Base-by-base conservation (phyloP, 768 basidiomycete species). In the Suillus fuscotomentosus region DNA sequence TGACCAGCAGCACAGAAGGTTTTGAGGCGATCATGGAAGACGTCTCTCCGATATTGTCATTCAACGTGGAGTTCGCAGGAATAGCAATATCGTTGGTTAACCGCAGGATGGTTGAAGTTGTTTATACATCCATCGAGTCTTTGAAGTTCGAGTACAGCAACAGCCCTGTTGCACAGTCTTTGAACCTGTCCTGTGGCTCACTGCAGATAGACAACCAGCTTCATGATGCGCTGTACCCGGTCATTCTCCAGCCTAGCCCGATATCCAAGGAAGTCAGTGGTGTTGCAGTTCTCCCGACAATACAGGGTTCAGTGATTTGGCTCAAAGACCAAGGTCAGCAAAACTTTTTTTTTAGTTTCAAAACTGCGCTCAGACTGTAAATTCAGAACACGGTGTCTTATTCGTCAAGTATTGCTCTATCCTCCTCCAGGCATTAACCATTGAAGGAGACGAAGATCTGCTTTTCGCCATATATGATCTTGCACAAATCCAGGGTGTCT, bases 381-480 rank as follows among this genome's bases (percentile, higher is more conserved):
- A 57, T 14, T 48, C 61, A 99, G 97, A 90, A n/a, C 97, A 99
- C 68, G 97, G 97, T 20, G 97, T 99, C 10, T 76, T 94, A n/a
- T 99, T 97, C 75, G 84, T 99, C 80, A 99, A 99, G 77, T 99
- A 99, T 72, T 97, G 94, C 61, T 96, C 96, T 2, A 85, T 99
- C 60, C 79, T 99, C 15, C 80, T 99, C 17, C 97, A 99, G 73
- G 93, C 96, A 3, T 80, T 99, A 75, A 97, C 95, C 0, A 88
- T 99, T 17, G 95, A 98, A 72, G 86, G 92, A n/a, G 97, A 99
- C 72, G 97, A 99, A 77, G 97, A 99, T 76, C 88, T 99, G 66
- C 75, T 99, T 45, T 98, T 95, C 70, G 88, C 96, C 0, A 76
- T 99, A 11, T 90, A 95, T 70, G 97, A 99, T 70, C 86, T 99